phyloP scores from a whole-genome alignment of 1,139 yeast species.

The Pichia sp. region DNA sequence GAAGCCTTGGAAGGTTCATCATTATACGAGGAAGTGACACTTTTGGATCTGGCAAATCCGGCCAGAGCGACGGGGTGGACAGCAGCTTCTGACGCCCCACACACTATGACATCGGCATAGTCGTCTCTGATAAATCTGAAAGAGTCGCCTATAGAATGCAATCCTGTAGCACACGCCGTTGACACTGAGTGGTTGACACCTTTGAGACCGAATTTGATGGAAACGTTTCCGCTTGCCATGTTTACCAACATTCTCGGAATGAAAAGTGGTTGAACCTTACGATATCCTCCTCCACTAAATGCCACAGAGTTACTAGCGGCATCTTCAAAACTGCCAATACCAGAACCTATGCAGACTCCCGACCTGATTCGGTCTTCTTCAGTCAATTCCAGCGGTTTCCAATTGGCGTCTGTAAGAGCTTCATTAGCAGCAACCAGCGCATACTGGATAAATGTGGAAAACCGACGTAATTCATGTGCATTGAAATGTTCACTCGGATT shows the following conservation, averaged over 20 bases:
- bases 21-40: constrained; percentile 58
- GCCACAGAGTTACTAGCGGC: constrained; percentile 47
- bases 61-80: constrained; percentile 82
- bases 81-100: constrained; percentile 89
- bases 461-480: constrained; percentile 42
- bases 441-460: constrained; percentile 70
- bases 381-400: constrained; percentile 30
- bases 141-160: constrained; percentile 92
- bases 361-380: constrained; percentile 29
- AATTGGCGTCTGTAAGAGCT: constrained; percentile 63
- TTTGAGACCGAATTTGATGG: constrained; percentile 62
- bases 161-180: constrained; percentile 97
- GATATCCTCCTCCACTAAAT: constrained; percentile 48
- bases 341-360: constrained; percentile 89
- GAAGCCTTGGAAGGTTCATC: constrained; percentile 61
- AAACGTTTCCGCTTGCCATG: constrained; percentile 93
- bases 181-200: constrained; percentile 89
- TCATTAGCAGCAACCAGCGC: constrained; percentile 71
- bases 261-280: constrained; percentile 75
- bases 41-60: constrained; percentile 87
- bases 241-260: constrained; percentile 78
- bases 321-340: constrained; percentile 86
- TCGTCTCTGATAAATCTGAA: constrained; percentile 69
- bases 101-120: constrained; percentile 79
- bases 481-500: constrained; percentile 32